Conservation (phyloP, 73 alveolate genomes). For the Paramecium tetraurelia region DNA sequence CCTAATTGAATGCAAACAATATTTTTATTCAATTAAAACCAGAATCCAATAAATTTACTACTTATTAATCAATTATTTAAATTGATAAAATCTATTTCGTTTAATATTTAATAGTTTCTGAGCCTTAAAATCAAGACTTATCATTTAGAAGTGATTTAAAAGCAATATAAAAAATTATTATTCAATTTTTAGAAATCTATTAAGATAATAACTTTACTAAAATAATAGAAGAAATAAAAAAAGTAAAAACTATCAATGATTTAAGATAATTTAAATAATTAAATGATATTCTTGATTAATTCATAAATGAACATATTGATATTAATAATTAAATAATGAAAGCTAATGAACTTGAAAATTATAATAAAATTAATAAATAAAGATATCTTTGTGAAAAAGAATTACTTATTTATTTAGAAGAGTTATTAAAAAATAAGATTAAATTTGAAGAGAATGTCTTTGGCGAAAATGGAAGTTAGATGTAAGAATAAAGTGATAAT, state of each 20-base stretch:
- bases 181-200: not conserved
- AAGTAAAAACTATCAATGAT: not conserved
- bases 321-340: not conserved
- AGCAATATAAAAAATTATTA: not conserved
- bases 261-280: not conserved
- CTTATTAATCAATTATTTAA: not conserved
- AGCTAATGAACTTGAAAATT: not conserved
- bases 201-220: not conserved
- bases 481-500: not conserved
- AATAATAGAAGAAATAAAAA: not conserved
- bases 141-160: not conserved
- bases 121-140: not conserved
- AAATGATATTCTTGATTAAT: not conserved
- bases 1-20: not conserved
- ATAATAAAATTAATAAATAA: not conserved
- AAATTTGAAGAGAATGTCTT: not conserved
- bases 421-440: not conserved
- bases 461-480: not conserved
- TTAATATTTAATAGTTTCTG: not conserved
- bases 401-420: not conserved
- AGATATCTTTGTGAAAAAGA: not conserved
- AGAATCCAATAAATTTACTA: not conserved
- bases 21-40: not conserved
- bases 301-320: not conserved
- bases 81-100: not conserved